phyloP scores from a whole-genome alignment of 257 asterid genomes.

The Nicotiana tabacum region DNA sequence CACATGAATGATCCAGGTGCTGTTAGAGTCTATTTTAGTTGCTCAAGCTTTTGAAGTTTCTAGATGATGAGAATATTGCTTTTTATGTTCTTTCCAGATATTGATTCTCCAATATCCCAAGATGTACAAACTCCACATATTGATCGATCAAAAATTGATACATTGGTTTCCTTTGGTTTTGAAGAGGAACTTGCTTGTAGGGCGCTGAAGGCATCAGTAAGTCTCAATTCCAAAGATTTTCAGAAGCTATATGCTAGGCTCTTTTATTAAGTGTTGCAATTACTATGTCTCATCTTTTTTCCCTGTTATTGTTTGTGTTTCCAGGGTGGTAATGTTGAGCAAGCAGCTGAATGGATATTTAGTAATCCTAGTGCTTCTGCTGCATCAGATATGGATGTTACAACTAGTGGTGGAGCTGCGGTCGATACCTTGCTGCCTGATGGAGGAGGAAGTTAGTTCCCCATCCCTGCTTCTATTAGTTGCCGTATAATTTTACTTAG shows the following conservation, averaged over 20 bases:
- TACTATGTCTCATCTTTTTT: background rate
- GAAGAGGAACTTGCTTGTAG: slow-evolving; percentile 74
- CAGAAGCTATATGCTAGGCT: too few species aligned
- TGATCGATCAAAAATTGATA: slow-evolving; percentile 72
- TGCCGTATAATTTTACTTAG: background rate
- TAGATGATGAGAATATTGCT: slow-evolving; percentile 14
- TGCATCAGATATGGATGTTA: slow-evolving; percentile 44
- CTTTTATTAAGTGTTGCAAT: too few species aligned
- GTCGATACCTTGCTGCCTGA: slow-evolving; percentile 65
- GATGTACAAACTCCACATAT: slow-evolving; percentile 30
- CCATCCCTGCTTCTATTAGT: background rate
- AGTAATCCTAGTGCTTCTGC: slow-evolving; percentile 51
- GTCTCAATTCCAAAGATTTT: slow-evolving; percentile 1
- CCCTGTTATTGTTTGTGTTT: slow-evolving; percentile 10
- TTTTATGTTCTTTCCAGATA: slow-evolving; percentile 38
- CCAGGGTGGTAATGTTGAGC: slow-evolving; percentile 87
- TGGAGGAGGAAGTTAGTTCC: slow-evolving; percentile 88
- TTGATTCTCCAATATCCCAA: slow-evolving; percentile 61
- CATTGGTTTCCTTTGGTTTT: slow-evolving; percentile 79
- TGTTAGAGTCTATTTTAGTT: background rate
- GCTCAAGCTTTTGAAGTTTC: background rate
- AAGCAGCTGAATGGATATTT: slow-evolving; percentile 92
- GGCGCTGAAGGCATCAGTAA: slow-evolving; percentile 84
- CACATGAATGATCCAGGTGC: slow-evolving; percentile 91
- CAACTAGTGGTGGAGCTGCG: slow-evolving; percentile 48